Evolutionary conservation across 1,284 basidiomycete genomes (phyloP).

Genomic region (Heterobasidion annosum): DNA sequence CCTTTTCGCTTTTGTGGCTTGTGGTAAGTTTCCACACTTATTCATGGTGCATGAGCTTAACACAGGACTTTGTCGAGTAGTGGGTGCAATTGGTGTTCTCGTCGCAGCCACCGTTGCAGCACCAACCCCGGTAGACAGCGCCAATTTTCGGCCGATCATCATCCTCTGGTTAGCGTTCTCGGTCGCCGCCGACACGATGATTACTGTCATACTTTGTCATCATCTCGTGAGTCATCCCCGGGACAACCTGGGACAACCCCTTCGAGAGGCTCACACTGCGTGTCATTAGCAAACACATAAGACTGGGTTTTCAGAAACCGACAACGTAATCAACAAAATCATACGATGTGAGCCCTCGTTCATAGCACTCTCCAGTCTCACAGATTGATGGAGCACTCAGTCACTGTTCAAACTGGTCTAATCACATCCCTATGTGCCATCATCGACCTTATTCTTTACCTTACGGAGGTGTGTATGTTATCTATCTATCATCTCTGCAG

Average conservation of each 20-base stretch:
- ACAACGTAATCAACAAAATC: not conserved
- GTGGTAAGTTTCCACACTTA: not conserved
- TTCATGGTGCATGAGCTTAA: not conserved
- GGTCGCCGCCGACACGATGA: not conserved
- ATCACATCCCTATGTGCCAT: not conserved
- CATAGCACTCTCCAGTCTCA: not conserved
- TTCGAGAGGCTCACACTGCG: not conserved
- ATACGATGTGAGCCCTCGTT: not conserved
- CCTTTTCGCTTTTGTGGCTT: not conserved
- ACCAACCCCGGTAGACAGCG: not conserved
- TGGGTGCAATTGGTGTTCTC: not conserved
- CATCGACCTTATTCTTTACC: not conserved
- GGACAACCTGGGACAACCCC: not conserved
- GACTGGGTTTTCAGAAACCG: not conserved
- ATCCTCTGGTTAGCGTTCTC: not conserved
- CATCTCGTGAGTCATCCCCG: not conserved
- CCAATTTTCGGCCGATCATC: not conserved
- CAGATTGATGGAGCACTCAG: not conserved
- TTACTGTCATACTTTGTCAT: not conserved
- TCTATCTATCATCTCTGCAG: not conserved
- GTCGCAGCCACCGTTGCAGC: not conserved
- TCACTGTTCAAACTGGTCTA: not conserved
- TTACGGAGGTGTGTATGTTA: not conserved
- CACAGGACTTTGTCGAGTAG: not conserved
- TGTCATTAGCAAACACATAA: not conserved